Conservation (phyloP, 2,329 filamentous ascomycete genomes). For the Zymoseptoria brevis region DNA sequence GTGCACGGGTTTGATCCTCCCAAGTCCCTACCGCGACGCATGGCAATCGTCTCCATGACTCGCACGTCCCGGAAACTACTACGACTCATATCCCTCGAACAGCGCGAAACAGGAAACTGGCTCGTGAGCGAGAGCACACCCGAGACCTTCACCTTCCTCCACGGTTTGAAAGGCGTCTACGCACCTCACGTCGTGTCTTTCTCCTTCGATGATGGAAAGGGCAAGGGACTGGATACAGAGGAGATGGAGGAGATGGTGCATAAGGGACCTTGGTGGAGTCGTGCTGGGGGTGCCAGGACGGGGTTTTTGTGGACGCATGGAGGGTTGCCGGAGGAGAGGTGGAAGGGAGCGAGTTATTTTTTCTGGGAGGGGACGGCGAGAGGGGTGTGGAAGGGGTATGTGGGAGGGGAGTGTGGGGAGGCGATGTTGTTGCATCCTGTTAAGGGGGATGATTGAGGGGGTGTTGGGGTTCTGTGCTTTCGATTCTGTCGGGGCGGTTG, state of each 20-base stretch:
- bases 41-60: slow-evolving; percentile 66
- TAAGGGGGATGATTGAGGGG: background rate
- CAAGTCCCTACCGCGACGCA: slow-evolving; percentile 50
- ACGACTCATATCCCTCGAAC: slow-evolving; percentile 31
- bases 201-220: slow-evolving; percentile 53
- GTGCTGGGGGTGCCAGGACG: background rate
- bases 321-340: slow-evolving; percentile 1
- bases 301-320: slow-evolving; percentile 3
- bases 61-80: slow-evolving; percentile 62
- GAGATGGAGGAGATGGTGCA: slow-evolving; percentile 34
- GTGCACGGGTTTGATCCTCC: slow-evolving; percentile 52
- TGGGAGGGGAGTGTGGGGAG: slow-evolving; percentile 1
- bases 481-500: too few relatives aligned
- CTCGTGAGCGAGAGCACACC: slow-evolving; percentile 71
- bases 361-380: slow-evolving; percentile 5
- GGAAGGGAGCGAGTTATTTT: slow-evolving; percentile 5
- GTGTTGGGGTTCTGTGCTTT: too few relatives aligned
- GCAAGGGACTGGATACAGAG: slow-evolving; percentile 22
- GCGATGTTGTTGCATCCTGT: slow-evolving; percentile 6
- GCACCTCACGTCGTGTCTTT: slow-evolving; percentile 69
- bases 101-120: slow-evolving; percentile 4
- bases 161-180: slow-evolving; percentile 67
- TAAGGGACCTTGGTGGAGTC: slow-evolving; percentile 2
- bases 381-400: slow-evolving; percentile 3
- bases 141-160: slow-evolving; percentile 70